Evolutionary conservation across 306 rosid species (phyloP), one percentile per base, ranked within the genome.

Genomic region (Ochetophila trinervis): DNA sequence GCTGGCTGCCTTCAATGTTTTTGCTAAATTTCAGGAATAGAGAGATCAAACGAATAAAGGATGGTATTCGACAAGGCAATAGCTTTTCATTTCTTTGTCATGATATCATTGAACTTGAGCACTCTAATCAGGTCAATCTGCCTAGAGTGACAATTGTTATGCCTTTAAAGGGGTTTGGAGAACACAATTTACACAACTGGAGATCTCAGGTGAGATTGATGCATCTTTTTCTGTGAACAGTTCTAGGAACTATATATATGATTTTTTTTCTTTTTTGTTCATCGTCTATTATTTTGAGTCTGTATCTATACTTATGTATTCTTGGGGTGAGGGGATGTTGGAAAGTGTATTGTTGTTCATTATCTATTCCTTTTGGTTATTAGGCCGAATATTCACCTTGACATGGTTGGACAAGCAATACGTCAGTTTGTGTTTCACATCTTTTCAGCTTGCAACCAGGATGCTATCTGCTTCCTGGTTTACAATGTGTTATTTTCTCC

Each of bases 111-210:
- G 83, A 90, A 72, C 99, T 94, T 36, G 97, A 94, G 75, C 99
- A 94, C 77, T 76, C 85, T 55, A 78, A 78, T 75, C 99, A 94
- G 73, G 78, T 80, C 79, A 84, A 82, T 71, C 80, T 88, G 67
- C 97, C 96, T 14, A 83, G 87, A 73, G 95, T 94, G 44, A 59
- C 99, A 15, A 74, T 90, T 70, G 80, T 90, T 54, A 90, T 94
- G 99, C 99, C 99, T 40, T 76, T 94, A 62, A 94, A 94, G 75
- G 99, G 99, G 18, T 94, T 86, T 83, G 99, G 99, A 63, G 99
- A 94, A 76, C 99, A 94, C 83, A 94, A 94, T 77, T 82, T 90
- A 60, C 96, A 86, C 71, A 94, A 94, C 35, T 94, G 99, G 99
- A 88, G 83, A 75, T 88, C 85, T 74, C 99, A 93, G 96, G 99